A percentile compares a stretch with the other conserved stretches of the same genome.
These are phyloP conservation scores for Chrysoporthe cubensis DNA, from an alignment of 2,329 filamentous ascomycete species.

Conservation along the genomic window DNA sequence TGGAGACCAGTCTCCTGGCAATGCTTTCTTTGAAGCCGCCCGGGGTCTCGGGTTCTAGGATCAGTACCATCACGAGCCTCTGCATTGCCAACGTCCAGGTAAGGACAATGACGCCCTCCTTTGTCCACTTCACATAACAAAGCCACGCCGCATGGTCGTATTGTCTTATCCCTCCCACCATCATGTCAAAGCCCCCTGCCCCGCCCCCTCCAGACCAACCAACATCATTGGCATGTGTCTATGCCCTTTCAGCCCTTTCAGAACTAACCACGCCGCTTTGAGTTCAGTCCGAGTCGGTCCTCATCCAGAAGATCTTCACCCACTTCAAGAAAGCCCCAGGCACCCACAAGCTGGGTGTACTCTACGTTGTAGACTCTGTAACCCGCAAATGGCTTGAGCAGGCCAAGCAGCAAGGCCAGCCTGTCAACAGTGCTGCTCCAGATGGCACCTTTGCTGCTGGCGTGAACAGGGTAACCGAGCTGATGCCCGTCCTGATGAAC, in stretches of 20 bases:
- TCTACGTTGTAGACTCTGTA: conserved; percentile 99
- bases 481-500: conserved; percentile 92
- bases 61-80: conserved; percentile 81
- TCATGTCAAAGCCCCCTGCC: conserved; percentile 18
- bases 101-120: conserved; percentile 44
- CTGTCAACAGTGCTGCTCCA: conserved; percentile 77
- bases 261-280: conserved; percentile 34
- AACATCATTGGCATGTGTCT: not conserved
- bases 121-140: not conserved
- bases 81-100: conserved; percentile 92
- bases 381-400: conserved; percentile 98
- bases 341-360: conserved; percentile 96
- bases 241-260: conserved; percentile 1
- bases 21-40: conserved; percentile 91
- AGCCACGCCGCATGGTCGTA: not conserved
- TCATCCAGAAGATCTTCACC: conserved; percentile 95
- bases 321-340: conserved; percentile 94
- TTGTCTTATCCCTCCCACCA: conserved; percentile 4
- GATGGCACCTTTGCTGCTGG: conserved; percentile 95
- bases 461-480: conserved; percentile 93
- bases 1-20: conserved; percentile 87
- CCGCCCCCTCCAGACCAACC: not conserved
- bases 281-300: conserved; percentile 83
- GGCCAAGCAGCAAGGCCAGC: conserved; percentile 83
- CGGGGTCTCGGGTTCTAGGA: conserved; percentile 91